phyloP scores from a whole-genome alignment of 257 asterid species.

The Nicotiana tomentosiformis region DNA sequence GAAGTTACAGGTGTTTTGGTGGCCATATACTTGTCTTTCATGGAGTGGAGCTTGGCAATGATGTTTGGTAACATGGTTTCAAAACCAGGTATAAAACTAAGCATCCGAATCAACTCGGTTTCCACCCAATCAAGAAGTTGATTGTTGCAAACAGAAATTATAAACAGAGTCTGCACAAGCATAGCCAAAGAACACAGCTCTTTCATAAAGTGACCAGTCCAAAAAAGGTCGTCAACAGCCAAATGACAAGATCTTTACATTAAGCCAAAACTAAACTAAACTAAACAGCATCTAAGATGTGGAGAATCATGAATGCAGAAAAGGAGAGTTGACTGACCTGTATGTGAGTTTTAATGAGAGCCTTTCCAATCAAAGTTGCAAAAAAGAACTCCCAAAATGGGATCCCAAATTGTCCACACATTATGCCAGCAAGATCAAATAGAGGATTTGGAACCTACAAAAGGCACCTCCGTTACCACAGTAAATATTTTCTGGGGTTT shows the following conservation, averaged over 20 bases:
- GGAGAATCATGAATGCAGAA: background rate
- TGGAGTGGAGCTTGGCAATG: conserved; percentile 65
- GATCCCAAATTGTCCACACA: conserved; percentile 93
- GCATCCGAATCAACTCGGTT: conserved; percentile 72
- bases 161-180: conserved; percentile 68
- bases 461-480: background rate
- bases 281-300: background rate
- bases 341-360: conserved; percentile 84
- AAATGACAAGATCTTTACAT: background rate
- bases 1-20: conserved; percentile 45
- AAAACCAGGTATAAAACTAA: conserved; percentile 77
- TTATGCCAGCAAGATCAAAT: conserved; percentile 96
- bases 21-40: conserved; percentile 75
- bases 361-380: conserved; percentile 88
- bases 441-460: conserved; percentile 86
- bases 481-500: background rate
- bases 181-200: background rate
- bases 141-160: conserved; percentile 83
- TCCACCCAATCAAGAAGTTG: conserved; percentile 95
- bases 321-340: conserved; percentile 42
- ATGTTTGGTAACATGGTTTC: conserved; percentile 51
- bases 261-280: background rate
- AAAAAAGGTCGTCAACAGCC: background rate
- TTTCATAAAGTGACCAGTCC: background rate
- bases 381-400: conserved; percentile 88